A percentile compares a stretch with the other conserved stretches of the same genome.
Conservation (phyloP, 2,329 filamentous ascomycete genomes). For the Chalaropsis ovoidea region DNA sequence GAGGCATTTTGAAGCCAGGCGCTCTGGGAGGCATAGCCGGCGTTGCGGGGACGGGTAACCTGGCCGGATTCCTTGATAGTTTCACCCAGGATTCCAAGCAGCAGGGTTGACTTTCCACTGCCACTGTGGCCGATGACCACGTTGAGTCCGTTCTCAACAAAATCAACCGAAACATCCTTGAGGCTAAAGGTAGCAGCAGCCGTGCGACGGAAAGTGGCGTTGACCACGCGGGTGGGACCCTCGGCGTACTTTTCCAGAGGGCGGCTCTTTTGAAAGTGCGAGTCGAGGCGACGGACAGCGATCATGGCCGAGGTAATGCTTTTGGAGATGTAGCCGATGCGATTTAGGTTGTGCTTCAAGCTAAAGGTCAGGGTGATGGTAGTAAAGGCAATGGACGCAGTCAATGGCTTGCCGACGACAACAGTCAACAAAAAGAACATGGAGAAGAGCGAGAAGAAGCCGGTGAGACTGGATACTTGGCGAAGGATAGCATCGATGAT, state of each 20-base stretch:
- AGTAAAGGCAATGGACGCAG: constrained; percentile 49
- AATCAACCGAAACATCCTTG: constrained; percentile 41
- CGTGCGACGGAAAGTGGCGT: constrained; percentile 42
- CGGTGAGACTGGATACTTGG: constrained; percentile 44
- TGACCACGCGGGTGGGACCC: constrained; percentile 40
- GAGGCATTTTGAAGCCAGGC: constrained; percentile 50
- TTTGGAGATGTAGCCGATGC: constrained; percentile 30
- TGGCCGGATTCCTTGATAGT: constrained; percentile 41
- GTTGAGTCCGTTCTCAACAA: constrained; percentile 45
- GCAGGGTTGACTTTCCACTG: constrained; percentile 47
- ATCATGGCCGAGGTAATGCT: constrained; percentile 37
- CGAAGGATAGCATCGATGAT: constrained; percentile 40
- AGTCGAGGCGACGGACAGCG: constrained; percentile 44
- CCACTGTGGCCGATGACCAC: constrained; percentile 46
- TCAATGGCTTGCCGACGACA: constrained; percentile 39
- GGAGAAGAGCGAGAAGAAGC: constrained; percentile 42
- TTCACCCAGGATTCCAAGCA: constrained; percentile 46
- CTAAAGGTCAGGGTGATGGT: constrained; percentile 45
- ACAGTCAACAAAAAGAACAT: constrained; percentile 46
- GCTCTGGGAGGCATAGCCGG: constrained; percentile 49
- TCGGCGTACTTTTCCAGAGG: constrained; percentile 41
- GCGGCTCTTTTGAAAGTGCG: constrained; percentile 43
- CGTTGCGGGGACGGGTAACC: constrained; percentile 42
- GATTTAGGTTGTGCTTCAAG: constrained; percentile 41
- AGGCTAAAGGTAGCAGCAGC: constrained; percentile 43